A percentile compares a stretch with the other conserved stretches of the same genome.
phyloP scores from a whole-genome alignment of 2,329 filamentous ascomycete species.

The Saccharata proteae region DNA sequence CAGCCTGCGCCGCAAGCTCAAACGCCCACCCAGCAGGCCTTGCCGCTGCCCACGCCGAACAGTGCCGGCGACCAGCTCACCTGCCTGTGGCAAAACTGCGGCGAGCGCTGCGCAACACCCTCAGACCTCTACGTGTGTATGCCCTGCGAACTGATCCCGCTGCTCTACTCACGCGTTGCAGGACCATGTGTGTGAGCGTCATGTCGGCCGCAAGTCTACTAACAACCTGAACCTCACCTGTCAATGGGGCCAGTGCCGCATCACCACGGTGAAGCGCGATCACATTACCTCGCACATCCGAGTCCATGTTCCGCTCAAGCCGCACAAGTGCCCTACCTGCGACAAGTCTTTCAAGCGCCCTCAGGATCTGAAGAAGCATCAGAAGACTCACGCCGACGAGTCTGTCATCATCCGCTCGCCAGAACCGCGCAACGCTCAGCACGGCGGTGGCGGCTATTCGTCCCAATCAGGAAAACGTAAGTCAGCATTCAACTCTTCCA shows the following conservation, averaged over 20 bases:
- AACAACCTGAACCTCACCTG: constrained; percentile 97
- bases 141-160: not conserved
- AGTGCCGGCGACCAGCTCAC: constrained; percentile 32
- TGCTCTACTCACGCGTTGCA: constrained; percentile 27
- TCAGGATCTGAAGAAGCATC: constrained; percentile 98
- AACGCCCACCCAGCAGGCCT: not conserved
- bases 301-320: constrained; percentile 96
- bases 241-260: constrained; percentile 92
- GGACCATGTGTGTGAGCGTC: constrained; percentile 97
- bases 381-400: constrained; percentile 97
- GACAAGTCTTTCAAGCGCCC: constrained; percentile 98
- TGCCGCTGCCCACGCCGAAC: constrained; percentile 12
- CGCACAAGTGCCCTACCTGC: constrained; percentile 98
- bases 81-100: constrained; percentile 52
- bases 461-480: constrained; percentile 28
- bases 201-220: constrained; percentile 97
- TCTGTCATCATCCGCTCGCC: constrained; percentile 61
- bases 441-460: constrained; percentile 22
- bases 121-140: constrained; percentile 48
- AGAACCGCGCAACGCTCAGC: constrained; percentile 37
- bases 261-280: constrained; percentile 94
- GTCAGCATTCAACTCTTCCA: constrained; percentile 10
- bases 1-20: constrained; percentile 1
- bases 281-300: constrained; percentile 99
- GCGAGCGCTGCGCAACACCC: constrained; percentile 45